Percentiles rank a stretch among this genome's conserved stretches.
Evolutionary conservation across 352 stramenopile genomes (phyloP).

Genomic region (Phytophthora pseudosyringae): DNA sequence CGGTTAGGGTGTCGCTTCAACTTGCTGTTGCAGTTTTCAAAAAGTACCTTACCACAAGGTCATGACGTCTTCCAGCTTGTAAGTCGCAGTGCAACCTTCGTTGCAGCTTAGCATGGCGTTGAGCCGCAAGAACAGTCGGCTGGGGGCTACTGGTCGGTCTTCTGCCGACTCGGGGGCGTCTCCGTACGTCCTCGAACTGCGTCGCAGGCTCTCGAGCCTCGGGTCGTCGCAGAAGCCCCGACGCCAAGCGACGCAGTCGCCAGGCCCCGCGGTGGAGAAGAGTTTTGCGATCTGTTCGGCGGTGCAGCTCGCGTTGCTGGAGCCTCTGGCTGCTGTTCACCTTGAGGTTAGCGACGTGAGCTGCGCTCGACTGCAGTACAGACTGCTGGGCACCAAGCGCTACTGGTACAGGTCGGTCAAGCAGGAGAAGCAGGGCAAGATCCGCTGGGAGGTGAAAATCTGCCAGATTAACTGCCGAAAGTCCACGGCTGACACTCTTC

Average conservation of each 20-base stretch:
- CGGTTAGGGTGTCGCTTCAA: constrained; percentile 1
- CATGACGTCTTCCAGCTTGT: too few species aligned
- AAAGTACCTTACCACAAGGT: too few species aligned
- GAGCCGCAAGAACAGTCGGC: constrained; percentile 25
- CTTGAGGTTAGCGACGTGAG: constrained; percentile 54
- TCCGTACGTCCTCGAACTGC: constrained; percentile 27
- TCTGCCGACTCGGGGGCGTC: constrained; percentile 10
- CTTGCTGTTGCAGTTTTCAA: background rate
- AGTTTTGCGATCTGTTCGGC: constrained; percentile 26
- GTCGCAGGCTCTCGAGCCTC: constrained; percentile 22
- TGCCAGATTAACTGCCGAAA: constrained; percentile 62
- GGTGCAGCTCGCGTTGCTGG: constrained; percentile 21
- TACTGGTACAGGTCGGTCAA: constrained; percentile 80
- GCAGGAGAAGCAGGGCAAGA: constrained; percentile 61
- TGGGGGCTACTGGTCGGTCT: constrained; percentile 6
- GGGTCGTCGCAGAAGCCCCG: constrained; percentile 20
- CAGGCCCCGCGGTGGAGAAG: constrained; percentile 34
- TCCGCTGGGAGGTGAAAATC: constrained; percentile 64
- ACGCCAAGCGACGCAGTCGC: constrained; percentile 13
- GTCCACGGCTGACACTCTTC: constrained; percentile 36
- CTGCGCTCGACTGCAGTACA: constrained; percentile 63
- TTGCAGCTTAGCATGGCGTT: constrained; percentile 16
- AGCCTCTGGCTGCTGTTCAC: constrained; percentile 18
- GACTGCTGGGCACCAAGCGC: constrained; percentile 57
- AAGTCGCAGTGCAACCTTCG: too few species aligned